A percentile compares a stretch with the other conserved stretches of the same genome.
phyloP scores from a whole-genome alignment of 148 eudicot genomes.

The Chenopodium suecicum region DNA sequence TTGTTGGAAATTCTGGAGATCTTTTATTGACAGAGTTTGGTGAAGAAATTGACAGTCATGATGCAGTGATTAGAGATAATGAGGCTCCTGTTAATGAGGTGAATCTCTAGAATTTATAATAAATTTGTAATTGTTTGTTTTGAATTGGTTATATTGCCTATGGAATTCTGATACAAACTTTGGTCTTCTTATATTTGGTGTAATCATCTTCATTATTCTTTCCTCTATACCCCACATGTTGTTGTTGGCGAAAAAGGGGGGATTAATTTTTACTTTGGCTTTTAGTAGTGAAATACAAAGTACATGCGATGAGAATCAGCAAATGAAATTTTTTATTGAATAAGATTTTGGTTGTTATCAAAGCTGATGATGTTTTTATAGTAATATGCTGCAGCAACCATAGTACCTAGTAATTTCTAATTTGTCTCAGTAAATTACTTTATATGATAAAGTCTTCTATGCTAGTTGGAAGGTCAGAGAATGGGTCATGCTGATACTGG shows the following conservation, averaged over 20 bases:
- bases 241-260: neutral
- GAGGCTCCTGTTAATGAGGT: constrained; percentile 98
- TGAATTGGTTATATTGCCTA: neutral
- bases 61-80: constrained; percentile 89
- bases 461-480: constrained; percentile 3
- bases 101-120: neutral
- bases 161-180: neutral
- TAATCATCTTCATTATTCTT: neutral
- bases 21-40: constrained; percentile 90
- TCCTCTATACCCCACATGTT: neutral
- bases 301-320: neutral
- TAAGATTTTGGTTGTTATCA: too few relatives aligned
- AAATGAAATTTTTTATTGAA: neutral
- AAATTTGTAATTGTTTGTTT: neutral
- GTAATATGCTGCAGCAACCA: neutral
- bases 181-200: neutral
- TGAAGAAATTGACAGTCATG: constrained; percentile 91
- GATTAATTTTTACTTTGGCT: neutral
- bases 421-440: neutral
- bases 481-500: neutral
- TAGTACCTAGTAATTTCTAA: neutral
- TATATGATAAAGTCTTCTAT: neutral
- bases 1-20: constrained; percentile 99
- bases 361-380: neutral
- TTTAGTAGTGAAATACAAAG: neutral